Percentiles rank a stretch among this genome's conserved stretches.
Conservation (phyloP, 2,329 filamentous ascomycete species). For the Fusarium avenaceum region DNA sequence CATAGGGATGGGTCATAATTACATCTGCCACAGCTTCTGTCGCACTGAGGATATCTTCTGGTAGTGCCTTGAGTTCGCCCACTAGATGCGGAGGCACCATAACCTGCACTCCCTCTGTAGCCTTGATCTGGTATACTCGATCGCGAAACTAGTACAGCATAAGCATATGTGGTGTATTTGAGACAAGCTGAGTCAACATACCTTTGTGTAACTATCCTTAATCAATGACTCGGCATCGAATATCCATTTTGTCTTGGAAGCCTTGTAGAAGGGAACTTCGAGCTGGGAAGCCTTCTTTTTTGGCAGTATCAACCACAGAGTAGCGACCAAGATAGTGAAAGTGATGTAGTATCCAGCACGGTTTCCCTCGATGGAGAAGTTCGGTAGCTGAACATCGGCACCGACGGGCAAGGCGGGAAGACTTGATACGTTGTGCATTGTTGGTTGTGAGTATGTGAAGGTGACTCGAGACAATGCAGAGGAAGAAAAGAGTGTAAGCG, state of each 20-base stretch:
- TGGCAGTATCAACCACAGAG: conserved; percentile 57
- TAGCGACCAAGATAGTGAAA: conserved; percentile 54
- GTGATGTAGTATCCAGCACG: conserved; percentile 59
- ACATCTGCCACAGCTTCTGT: conserved; percentile 64
- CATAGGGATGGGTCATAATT: neutral
- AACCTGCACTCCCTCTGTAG: conserved; percentile 64
- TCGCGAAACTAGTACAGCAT: conserved; percentile 59
- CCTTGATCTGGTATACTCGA: conserved; percentile 64
- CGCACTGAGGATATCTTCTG: conserved; percentile 63
- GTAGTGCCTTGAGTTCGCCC: conserved; percentile 62
- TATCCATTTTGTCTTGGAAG: conserved; percentile 64
- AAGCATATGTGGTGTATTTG: conserved; percentile 19
- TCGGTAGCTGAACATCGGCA: conserved; percentile 42
- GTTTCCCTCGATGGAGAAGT: conserved; percentile 46
- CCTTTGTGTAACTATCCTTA: conserved; percentile 64
- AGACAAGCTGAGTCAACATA: conserved; percentile 35
- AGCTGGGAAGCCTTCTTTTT: conserved; percentile 51
- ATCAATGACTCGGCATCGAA: conserved; percentile 63
- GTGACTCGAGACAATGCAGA: conserved; percentile 9
- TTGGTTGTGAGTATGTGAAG: conserved; percentile 10
- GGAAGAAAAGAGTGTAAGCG: conserved; percentile 7
- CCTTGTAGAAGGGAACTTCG: conserved; percentile 62
- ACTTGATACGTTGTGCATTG: conserved; percentile 45
- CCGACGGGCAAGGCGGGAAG: conserved; percentile 31
- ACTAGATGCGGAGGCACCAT: conserved; percentile 62